A percentile compares a stretch with the other conserved stretches of the same genome.
phyloP scores from a whole-genome alignment of 179 eudicot genomes.

The Patellifolia procumbens region DNA sequence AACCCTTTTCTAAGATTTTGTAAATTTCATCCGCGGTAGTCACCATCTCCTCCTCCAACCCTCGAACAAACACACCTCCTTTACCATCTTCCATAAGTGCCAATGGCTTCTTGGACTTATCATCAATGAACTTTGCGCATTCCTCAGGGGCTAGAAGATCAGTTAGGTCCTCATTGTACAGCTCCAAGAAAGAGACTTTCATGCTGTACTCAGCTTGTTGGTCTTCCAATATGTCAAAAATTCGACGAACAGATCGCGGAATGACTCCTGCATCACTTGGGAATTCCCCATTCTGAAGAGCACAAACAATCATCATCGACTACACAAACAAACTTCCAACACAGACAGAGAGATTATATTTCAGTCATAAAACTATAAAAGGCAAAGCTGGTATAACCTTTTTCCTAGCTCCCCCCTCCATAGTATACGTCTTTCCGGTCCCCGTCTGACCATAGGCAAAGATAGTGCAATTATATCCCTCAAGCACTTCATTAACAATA shows the following conservation, averaged over 20 bases:
- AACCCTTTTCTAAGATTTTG: conserved; percentile 87
- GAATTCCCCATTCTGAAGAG: conserved; percentile 77
- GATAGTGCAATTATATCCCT: conserved; percentile 98
- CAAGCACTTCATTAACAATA: conserved; percentile 86
- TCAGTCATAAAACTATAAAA: neutral
- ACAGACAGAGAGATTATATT: neutral
- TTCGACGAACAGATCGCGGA: conserved; percentile 89
- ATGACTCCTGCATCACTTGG: conserved; percentile 94
- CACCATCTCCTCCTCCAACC: conserved; percentile 90
- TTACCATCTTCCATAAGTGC: conserved; percentile 99
- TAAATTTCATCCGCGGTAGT: conserved; percentile 85
- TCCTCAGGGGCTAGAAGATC: conserved; percentile 96
- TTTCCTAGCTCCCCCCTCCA: conserved; percentile 97
- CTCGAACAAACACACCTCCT: conserved; percentile 90
- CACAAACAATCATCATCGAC: conserved; percentile 3
- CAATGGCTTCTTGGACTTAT: conserved; percentile 88
- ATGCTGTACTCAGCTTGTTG: conserved; percentile 90
- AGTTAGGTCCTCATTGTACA: conserved; percentile 90
- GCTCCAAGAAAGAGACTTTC: conserved; percentile 91
- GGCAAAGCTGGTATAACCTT: conserved; percentile 49
- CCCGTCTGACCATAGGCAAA: conserved; percentile 99
- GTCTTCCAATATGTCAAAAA: conserved; percentile 81
- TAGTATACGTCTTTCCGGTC: conserved; percentile 98
- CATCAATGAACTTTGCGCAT: conserved; percentile 57
- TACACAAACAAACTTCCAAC: neutral